Percentiles rank a stretch among this genome's conserved stretches.
phyloP scores from a whole-genome alignment of 2,329 filamentous ascomycete genomes.

The Colletotrichum caudatum region DNA sequence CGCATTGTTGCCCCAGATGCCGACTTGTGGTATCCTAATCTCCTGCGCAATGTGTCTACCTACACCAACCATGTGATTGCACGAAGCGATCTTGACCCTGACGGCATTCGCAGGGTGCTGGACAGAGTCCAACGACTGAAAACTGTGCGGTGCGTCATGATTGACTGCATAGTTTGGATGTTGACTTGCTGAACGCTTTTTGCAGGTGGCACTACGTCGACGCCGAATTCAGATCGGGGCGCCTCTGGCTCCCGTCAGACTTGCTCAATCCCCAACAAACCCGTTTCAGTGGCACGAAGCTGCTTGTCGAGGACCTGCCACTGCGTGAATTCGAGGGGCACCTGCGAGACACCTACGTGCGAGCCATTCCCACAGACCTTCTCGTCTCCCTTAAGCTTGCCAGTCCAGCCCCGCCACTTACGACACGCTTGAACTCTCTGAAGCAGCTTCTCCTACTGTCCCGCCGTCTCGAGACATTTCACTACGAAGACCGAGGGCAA shows the following conservation, averaged over 20 bases:
- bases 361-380: constrained; percentile 53
- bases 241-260: constrained; percentile 55
- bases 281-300: constrained; percentile 47
- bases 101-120: constrained; percentile 52
- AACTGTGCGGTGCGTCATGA: constrained; percentile 54
- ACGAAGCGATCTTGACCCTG: constrained; percentile 55
- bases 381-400: constrained; percentile 57
- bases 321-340: constrained; percentile 53
- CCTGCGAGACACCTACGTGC: constrained; percentile 52
- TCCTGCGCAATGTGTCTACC: constrained; percentile 52
- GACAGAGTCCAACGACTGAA: constrained; percentile 52
- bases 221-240: constrained; percentile 46
- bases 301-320: constrained; percentile 58
- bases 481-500: constrained; percentile 59
- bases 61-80: constrained; percentile 57
- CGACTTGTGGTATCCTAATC: constrained; percentile 49
- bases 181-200: not conserved
- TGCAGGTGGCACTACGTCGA: constrained; percentile 56
- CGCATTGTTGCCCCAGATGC: constrained; percentile 52
- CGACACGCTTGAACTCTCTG: constrained; percentile 55
- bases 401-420: constrained; percentile 55
- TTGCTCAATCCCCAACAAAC: constrained; percentile 51
- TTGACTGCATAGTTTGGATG: not conserved
- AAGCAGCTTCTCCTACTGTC: constrained; percentile 57
- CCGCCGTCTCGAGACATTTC: constrained; percentile 53